Evolutionary conservation across 2,329 filamentous ascomycete genomes (phyloP), one percentile per base, ranked within the genome.

Genomic region (Hypoxylon sp.): DNA sequence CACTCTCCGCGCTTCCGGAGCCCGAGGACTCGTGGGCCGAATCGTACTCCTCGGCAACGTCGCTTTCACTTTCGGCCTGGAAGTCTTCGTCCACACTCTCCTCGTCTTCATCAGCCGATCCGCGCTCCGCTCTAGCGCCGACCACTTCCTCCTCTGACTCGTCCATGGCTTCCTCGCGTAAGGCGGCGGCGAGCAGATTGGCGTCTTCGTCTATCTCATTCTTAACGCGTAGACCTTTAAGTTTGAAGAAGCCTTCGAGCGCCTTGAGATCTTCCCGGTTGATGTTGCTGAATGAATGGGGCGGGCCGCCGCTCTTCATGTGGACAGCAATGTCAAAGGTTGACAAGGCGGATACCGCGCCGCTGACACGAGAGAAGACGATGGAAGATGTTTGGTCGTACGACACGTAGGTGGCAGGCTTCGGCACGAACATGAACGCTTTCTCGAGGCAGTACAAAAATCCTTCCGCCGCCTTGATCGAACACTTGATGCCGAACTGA

Each of bases 401-500:
- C 68, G 93, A 92, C 68, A 99, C 95, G 82, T 98, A 99, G 1
- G 95, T 98, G 14, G 96, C 95, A 1, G 96, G 96, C 84, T 99
- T 99, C 33, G 96, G 96, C 14, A 99, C 96, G 80, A 99, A 99
- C 89, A 99, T 97, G 81, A 99, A 97, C 6, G 95, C 95, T 83
- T 98, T 98, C 82, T 99, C 96, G 73, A 99, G 84, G 80, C 95
- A 98, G 88, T 97, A 99, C 56, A 99, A 85, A 78, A 97, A 95
- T 68, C 97, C 96, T 83, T 99, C 96, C 81, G 97, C 98, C 60
- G 97, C 97, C 83, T 99, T 99, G 89, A 99, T 98, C n/a, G 95
- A 97, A 82, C 96, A 99, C 84, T 99, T 99, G 82, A 99, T 97
- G 65, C 96, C 96, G 74, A 91, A 93, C 81, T 98, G 95, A 76